Evolutionary conservation across 2,329 filamentous ascomycete genomes (phyloP).

Genomic region (Canariomyces notabilis): DNA sequence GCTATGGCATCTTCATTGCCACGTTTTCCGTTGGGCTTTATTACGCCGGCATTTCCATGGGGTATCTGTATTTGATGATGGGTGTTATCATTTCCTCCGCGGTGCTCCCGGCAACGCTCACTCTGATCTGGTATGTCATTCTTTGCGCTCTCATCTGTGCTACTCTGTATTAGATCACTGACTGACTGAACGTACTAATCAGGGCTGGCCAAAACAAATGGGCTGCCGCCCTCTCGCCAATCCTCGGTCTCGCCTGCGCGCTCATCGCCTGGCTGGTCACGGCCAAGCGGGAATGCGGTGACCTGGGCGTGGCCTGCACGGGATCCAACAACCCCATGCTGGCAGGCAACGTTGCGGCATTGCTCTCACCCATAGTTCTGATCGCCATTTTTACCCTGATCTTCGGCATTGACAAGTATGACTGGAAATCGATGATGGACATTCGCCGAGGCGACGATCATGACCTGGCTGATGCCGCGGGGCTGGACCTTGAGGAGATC

Average conservation of each 20-base stretch:
- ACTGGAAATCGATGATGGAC: constrained; percentile 76
- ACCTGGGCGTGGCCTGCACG: constrained; percentile 66
- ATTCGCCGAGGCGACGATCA: constrained; percentile 77
- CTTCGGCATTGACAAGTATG: constrained; percentile 70
- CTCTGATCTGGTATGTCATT: constrained; percentile 58
- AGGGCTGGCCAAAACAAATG: constrained; percentile 69
- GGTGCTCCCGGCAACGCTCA: constrained; percentile 75
- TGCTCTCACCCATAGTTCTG: constrained; percentile 71
- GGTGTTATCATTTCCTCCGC: constrained; percentile 83
- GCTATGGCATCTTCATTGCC: constrained; percentile 72
- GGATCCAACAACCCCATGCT: constrained; percentile 87
- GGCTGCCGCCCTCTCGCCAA: constrained; percentile 64
- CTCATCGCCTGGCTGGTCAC: constrained; percentile 76
- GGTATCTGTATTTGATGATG: constrained; percentile 79
- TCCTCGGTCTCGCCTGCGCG: constrained; percentile 63
- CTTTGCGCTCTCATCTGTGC: not conserved
- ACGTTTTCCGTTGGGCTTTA: constrained; percentile 70
- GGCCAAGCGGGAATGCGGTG: constrained; percentile 62
- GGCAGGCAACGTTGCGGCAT: constrained; percentile 76
- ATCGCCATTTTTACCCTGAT: constrained; percentile 69
- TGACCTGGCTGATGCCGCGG: constrained; percentile 59
- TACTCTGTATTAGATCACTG: not conserved
- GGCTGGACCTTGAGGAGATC: constrained; percentile 61
- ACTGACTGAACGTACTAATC: not conserved
- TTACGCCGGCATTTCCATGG: constrained; percentile 76